Evolutionary conservation across 2,329 filamentous ascomycete genomes (phyloP), one percentile per base, ranked within the genome.

Genomic region (Paracamarosporium sp.): DNA sequence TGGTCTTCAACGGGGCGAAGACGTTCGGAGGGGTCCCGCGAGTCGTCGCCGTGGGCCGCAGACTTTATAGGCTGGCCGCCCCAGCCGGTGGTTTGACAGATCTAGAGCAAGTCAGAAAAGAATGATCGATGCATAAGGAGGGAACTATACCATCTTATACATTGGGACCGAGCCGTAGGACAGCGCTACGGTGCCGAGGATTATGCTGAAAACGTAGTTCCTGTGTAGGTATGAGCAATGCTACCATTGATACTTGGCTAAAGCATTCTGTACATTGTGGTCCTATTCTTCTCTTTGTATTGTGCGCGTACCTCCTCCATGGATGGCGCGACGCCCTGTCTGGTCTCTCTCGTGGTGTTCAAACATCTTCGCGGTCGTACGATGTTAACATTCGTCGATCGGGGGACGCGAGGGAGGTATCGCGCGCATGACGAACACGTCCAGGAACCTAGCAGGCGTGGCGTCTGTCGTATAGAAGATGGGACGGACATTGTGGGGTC

Each of bases 11-110:
- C 89, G 15, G 95, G 95, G 45, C 88, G 85, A 43, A 99, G 86
- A 54, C 93, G 91, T 47, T 85, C 84, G 33, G 93, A 86, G 25
- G 91, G 86, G 75, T 96, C 90, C 55, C 81, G 82, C 57, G 83
- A 79, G 61, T 71, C 67, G 53, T 81, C 82, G 55, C 80, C 82
- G 79, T 92, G 89, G 44, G 86, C 86, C 20, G 89, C 86, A 13
- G 92, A 92, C 73, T 93, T 92, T 63, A 97, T 86, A 30, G 94
- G 94, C 75, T 97, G 92, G 38, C 94, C 94, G 68, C 92, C 92
- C 92, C 92, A 98, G 69, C 94, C 91, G 12, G 90, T 93, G 15
- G 90, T 91, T 80, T 90, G 88, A 79, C 91, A 94, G 72, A 94
- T 93, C 88, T 91, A 64, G 46, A 35, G 69, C 50, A 64, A 25